A percentile compares a stretch with the other conserved stretches of the same genome.
phyloP scores from a whole-genome alignment of 2,329 filamentous ascomycete species.

The Trichoderma atrobrunneum region DNA sequence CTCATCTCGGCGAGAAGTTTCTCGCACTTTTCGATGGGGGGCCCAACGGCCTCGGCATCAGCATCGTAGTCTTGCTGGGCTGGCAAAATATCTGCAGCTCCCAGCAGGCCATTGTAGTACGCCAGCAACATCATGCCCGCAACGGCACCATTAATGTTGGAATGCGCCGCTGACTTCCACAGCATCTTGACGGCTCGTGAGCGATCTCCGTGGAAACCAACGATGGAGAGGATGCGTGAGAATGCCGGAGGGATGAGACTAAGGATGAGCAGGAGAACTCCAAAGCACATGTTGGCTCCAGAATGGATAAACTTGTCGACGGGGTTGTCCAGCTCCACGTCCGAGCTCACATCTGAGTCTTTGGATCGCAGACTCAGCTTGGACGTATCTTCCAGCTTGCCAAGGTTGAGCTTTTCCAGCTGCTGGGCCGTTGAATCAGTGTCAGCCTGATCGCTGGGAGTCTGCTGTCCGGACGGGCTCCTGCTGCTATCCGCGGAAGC shows the following conservation, averaged over 20 bases:
- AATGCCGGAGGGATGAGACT: constrained; percentile 92
- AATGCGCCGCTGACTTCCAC: constrained; percentile 82
- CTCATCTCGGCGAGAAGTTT: constrained; percentile 72
- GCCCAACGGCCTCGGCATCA: constrained; percentile 62
- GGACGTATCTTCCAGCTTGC: constrained; percentile 16
- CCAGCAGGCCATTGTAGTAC: constrained; percentile 85
- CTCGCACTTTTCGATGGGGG: constrained; percentile 67
- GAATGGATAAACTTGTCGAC: constrained; percentile 88
- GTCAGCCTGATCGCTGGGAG: constrained; percentile 34
- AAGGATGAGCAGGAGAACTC: constrained; percentile 79
- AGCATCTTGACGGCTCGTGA: constrained; percentile 79
- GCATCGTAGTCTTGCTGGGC: constrained; percentile 51
- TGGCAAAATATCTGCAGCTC: constrained; percentile 83
- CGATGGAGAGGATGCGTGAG: constrained; percentile 77
- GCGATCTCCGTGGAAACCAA: constrained; percentile 88
- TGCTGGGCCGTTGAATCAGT: constrained; percentile 22
- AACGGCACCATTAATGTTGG: constrained; percentile 90
- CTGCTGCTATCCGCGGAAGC: constrained; percentile 56
- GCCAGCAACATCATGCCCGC: constrained; percentile 75
- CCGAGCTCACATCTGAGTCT: constrained; percentile 54
- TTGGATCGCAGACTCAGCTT: constrained; percentile 28
- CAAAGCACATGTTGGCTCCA: constrained; percentile 85
- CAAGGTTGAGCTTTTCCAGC: constrained; percentile 22
- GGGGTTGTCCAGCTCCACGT: constrained; percentile 63
- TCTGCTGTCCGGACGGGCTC: constrained; percentile 42